Conservation (phyloP, 2,329 filamentous ascomycete genomes). For the Ascochyta koolunga region DNA sequence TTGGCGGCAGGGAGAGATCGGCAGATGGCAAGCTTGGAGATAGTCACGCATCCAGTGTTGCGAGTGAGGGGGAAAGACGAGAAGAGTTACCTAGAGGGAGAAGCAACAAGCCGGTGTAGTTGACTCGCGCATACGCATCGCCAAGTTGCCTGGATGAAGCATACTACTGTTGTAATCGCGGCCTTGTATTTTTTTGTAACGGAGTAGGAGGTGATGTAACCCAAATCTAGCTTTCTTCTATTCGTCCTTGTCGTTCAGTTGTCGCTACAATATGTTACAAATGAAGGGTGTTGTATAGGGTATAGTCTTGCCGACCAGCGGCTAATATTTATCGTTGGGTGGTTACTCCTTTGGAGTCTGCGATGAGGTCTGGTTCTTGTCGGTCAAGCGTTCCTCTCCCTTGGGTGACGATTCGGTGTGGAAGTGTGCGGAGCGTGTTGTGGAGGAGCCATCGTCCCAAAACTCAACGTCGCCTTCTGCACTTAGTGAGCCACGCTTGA, state of each 20-base stretch:
- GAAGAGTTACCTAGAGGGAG: no score
- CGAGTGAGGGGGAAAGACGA: no score
- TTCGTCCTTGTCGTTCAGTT: conserved; percentile 1
- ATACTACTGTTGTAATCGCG: not conserved
- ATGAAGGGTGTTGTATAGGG: conserved; percentile 14
- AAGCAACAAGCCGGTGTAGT: no score
- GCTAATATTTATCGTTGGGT: not conserved
- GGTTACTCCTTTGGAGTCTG: conserved; percentile 20
- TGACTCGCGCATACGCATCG: not conserved
- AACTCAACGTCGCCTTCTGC: conserved; percentile 90
- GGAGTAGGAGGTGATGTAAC: not conserved
- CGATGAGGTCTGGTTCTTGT: conserved; percentile 21
- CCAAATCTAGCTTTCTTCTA: not conserved
- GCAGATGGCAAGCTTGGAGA: no score
- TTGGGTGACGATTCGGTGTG: conserved; percentile 37
- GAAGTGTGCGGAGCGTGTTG: conserved; percentile 44
- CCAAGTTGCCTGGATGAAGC: not conserved
- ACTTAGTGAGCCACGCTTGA: conserved; percentile 73
- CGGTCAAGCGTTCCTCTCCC: conserved; percentile 30
- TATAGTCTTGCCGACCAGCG: conserved; percentile 11
- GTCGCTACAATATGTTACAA: conserved; percentile 11
- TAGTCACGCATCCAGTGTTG: no score
- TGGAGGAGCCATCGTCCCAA: conserved; percentile 73
- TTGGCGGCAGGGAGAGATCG: no score
- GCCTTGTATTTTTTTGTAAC: not conserved